These are phyloP conservation scores for Laguncularia racemosa DNA, from an alignment of 345 rosid species.

Conservation along the genomic window DNA sequence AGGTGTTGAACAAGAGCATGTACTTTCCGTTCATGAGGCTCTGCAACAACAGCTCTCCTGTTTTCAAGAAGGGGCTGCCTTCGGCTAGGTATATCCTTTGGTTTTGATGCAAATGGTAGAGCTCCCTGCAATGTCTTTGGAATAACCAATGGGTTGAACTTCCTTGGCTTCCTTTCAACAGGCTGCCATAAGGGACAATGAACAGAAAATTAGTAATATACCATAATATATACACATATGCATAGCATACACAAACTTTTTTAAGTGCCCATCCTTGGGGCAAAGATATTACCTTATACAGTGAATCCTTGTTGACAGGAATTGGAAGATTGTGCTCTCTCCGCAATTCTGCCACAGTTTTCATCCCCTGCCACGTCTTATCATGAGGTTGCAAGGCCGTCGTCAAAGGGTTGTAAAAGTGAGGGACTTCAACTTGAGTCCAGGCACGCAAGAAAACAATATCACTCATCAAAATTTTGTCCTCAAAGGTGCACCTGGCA, in stretches of 20 bases:
- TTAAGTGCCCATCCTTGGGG: not conserved
- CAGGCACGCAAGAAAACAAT: slow-evolving; percentile 80
- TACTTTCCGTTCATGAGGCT: slow-evolving; percentile 48
- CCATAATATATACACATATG: not conserved
- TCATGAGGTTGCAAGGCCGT: slow-evolving; percentile 85
- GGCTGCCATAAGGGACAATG: slow-evolving; percentile 33
- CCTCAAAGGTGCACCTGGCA: slow-evolving; percentile 97
- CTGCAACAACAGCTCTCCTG: slow-evolving; percentile 78
- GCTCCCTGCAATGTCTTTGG: slow-evolving; percentile 58
- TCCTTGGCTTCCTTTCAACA: slow-evolving; percentile 63
- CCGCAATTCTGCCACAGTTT: slow-evolving; percentile 73
- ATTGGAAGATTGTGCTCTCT: slow-evolving; percentile 57
- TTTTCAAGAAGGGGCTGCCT: slow-evolving; percentile 45
- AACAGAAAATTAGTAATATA: not conserved
- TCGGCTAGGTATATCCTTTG: slow-evolving; percentile 50
- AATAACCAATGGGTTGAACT: slow-evolving; percentile 70
- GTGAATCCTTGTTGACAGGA: slow-evolving; percentile 81
- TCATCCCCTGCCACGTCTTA: slow-evolving; percentile 85
- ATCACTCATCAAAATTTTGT: slow-evolving; percentile 82
- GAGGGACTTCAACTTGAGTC: slow-evolving; percentile 72
- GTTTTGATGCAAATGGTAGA: slow-evolving; percentile 78
- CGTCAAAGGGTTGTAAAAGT: slow-evolving; percentile 71
- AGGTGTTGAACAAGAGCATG: slow-evolving; percentile 56
- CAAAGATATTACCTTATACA: slow-evolving; percentile 58
- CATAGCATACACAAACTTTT: not conserved